Base-by-base conservation (phyloP, 768 basidiomycete species). In the Tulasnella sp. region DNA sequence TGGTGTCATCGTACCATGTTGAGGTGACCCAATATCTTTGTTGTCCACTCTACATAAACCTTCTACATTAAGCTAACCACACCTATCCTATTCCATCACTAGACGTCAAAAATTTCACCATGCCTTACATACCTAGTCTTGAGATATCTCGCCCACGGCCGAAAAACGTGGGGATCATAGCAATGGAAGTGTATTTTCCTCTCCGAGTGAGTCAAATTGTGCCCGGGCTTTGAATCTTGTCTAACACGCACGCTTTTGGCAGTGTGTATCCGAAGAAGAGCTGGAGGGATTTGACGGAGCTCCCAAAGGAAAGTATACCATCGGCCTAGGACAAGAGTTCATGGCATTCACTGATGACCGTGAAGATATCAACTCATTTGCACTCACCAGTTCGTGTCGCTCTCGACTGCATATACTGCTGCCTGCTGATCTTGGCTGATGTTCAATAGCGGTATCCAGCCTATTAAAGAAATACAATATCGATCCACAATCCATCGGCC, bases 311-410 rank as follows among this genome's bases (percentile, higher is more conserved):
- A 98, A 98, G 70, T 98, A 99, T 72, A 99, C 95, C 58, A 95
- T 98, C 65, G 95, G 95, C 63, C 80, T 99, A 32, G 95, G 92
- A 52, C 89, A 93, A 66, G 81, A 92, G 65, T 90, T 79, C 73
- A 99, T 99, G 95, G 90, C 93, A 28, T 98, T 88, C 78, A 85
- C 85, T 53, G 92, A 96, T 64, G 95, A 99, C 75, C 81, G 88
- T 51, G 95, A 99, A 66, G 93, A 99, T 70, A 93, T 99, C 73
- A 93, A 95, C 78, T 93, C 91, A 8, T 91, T 98, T 65, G 83
- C 89, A 34, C 68, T 99, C 58, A 93, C 88, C 61, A 90, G 92
- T 90, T 52, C 53, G 81, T 62, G 13, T 32, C n/a, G 35, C 27
- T 51, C 12, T 25, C 42, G 20, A 3, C 13, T 15, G 2, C 12